phyloP scores from a whole-genome alignment of 805 yeast genomes.

The Zygoascus bituminiphila region DNA sequence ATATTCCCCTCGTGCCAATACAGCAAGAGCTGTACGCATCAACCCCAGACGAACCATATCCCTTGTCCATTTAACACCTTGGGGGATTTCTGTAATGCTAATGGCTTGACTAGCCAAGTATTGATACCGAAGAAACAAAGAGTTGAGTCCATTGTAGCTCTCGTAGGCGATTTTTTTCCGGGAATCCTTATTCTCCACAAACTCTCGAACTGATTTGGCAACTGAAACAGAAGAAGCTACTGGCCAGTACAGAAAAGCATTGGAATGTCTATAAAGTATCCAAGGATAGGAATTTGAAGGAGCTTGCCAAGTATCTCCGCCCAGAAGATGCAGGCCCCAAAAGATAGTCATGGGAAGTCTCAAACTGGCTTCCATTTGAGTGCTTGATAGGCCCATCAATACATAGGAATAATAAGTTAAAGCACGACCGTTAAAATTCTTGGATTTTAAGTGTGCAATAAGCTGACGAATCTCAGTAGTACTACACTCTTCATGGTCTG shows the following conservation, averaged over 20 bases:
- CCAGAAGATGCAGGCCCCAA: background rate
- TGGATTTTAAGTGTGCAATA: background rate
- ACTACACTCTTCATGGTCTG: background rate
- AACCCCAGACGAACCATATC: background rate
- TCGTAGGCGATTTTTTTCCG: background rate
- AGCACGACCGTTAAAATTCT: background rate
- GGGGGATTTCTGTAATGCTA: background rate
- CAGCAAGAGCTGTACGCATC: background rate
- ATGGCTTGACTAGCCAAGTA: background rate
- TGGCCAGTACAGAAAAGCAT: background rate
- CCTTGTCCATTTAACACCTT: background rate
- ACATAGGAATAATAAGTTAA: background rate
- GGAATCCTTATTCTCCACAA: background rate
- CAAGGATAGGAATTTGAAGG: background rate
- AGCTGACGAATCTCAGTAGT: background rate
- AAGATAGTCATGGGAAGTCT: background rate
- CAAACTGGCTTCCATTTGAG: background rate
- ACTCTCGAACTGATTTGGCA: background rate
- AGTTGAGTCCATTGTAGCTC: background rate
- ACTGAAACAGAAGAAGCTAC: background rate
- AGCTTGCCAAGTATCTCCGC: background rate
- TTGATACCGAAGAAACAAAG: background rate
- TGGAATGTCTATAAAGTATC: background rate
- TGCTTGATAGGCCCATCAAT: background rate
- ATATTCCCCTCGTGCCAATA: background rate